These are phyloP conservation scores for Ascoidea tarda DNA, from an alignment of 805 yeast genomes.

Conservation along the genomic window DNA sequence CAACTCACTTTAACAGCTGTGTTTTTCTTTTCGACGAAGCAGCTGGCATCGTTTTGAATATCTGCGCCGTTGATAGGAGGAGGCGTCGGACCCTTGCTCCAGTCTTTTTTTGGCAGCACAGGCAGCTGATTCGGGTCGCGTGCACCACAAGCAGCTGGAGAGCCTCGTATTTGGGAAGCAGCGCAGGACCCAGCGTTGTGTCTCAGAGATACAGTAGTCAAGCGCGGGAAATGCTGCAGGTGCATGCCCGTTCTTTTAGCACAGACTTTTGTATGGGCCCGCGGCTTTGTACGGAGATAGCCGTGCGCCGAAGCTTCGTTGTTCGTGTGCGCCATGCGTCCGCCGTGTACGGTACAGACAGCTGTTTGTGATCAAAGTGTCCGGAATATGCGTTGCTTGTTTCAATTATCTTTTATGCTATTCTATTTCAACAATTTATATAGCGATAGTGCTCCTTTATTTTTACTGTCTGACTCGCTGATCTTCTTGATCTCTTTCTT, in stretches of 20 bases:
- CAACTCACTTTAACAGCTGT: no score
- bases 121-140: not conserved
- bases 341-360: not conserved
- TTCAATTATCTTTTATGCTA: not conserved
- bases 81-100: no score
- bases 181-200: no score
- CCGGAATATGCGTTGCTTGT: not conserved
- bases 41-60: not conserved
- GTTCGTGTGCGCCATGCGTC: not conserved
- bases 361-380: not conserved
- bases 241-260: not conserved
- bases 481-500: slow-evolving; percentile 29
- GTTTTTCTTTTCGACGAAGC: not conserved
- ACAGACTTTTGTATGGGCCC: not conserved
- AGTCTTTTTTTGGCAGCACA: not conserved
- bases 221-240: not conserved
- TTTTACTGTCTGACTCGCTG: slow-evolving; percentile 12
- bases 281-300: no score
- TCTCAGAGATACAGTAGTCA: not conserved
- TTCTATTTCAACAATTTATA: not conserved
- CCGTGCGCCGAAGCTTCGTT: no score
- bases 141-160: not conserved
- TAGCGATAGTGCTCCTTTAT: not conserved
- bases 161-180: not conserved
- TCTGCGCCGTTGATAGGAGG: no score